A percentile compares a stretch with the other conserved stretches of the same genome.
These are phyloP conservation scores for Hyaloscypha bicolor DNA, from an alignment of 495 filamentous ascomycete genomes.

Conservation along the genomic window DNA sequence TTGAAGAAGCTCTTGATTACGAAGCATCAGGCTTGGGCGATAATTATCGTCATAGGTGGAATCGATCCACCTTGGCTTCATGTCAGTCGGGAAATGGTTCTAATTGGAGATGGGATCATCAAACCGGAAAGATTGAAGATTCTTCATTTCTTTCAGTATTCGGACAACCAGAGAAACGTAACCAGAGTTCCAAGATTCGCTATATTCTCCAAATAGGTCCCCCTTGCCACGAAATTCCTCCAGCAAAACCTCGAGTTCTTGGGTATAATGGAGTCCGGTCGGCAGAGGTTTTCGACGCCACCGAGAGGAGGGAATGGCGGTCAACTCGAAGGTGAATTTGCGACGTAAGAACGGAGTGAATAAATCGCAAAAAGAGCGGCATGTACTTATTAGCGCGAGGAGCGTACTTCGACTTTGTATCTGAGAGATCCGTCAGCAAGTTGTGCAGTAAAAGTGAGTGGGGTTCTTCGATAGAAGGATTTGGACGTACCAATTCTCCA, in stretches of 20 bases:
- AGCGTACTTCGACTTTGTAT: constrained; percentile 6
- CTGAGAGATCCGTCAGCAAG: not conserved
- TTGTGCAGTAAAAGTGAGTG: not conserved
- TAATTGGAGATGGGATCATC: not conserved
- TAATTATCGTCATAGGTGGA: not conserved
- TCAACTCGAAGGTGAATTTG: not conserved
- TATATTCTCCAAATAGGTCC: not conserved
- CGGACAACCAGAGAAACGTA: not conserved
- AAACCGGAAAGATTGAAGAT: constrained; percentile 10
- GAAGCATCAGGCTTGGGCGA: not conserved
- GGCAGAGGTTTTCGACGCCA: not conserved
- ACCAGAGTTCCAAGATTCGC: not conserved
- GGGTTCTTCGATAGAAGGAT: not conserved
- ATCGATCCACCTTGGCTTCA: not conserved
- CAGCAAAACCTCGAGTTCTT: not conserved
- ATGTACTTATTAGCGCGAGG: not conserved
- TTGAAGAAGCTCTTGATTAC: not conserved
- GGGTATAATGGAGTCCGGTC: not conserved
- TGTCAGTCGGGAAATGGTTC: not conserved
- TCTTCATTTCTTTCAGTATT: not conserved
- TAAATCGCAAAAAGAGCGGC: not conserved
- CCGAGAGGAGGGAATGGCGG: not conserved
- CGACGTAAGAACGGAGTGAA: not conserved
- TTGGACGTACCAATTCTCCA: constrained; percentile 3
- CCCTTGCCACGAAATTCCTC: not conserved